A percentile compares a stretch with the other conserved stretches of the same genome.
These are phyloP conservation scores for Paraconiothyrium sp. DNA, from an alignment of 2,329 filamentous ascomycete genomes.

Conservation along the genomic window DNA sequence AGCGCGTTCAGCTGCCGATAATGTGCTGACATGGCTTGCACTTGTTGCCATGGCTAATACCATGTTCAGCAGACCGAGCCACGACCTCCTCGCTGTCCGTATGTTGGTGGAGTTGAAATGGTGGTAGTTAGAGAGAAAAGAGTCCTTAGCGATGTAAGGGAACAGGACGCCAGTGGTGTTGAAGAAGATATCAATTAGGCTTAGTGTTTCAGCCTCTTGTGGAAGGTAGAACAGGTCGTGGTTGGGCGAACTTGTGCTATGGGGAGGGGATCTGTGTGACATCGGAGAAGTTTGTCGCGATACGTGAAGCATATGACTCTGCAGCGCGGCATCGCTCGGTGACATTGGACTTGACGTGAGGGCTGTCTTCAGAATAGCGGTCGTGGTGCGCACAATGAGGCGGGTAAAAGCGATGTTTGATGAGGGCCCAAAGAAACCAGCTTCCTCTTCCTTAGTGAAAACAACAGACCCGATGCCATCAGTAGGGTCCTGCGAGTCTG, in stretches of 20 bases:
- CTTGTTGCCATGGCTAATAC: conserved; percentile 60
- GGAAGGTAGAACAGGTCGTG: too few species aligned
- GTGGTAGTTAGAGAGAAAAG: conserved; percentile 48
- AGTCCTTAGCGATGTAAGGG: conserved; percentile 52
- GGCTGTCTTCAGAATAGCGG: conserved; percentile 13
- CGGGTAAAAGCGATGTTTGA: conserved; percentile 56
- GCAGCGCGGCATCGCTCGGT: conserved; percentile 20
- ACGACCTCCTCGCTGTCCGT: conserved; percentile 55
- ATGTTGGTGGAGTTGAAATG: conserved; percentile 43
- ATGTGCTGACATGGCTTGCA: conserved; percentile 39
- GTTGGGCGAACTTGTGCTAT: too few species aligned
- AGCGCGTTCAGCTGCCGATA: conserved; percentile 48
- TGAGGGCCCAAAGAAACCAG: conserved; percentile 52
- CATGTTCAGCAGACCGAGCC: conserved; percentile 62
- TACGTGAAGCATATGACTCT: conserved; percentile 29
- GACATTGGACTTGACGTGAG: conserved; percentile 13
- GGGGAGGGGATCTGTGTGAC: too few species aligned
- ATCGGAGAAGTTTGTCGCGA: conserved; percentile 30
- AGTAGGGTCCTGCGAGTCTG: conserved; percentile 36
- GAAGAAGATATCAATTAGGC: too few species aligned
- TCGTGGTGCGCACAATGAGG: conserved; percentile 47
- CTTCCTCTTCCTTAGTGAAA: conserved; percentile 51
- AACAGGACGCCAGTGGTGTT: conserved; percentile 33
- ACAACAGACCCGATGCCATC: conserved; percentile 50
- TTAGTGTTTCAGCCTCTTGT: too few species aligned